These are phyloP conservation scores for Trichoderma sp. DNA, from an alignment of 2,329 filamentous ascomycete genomes.

Conservation along the genomic window DNA sequence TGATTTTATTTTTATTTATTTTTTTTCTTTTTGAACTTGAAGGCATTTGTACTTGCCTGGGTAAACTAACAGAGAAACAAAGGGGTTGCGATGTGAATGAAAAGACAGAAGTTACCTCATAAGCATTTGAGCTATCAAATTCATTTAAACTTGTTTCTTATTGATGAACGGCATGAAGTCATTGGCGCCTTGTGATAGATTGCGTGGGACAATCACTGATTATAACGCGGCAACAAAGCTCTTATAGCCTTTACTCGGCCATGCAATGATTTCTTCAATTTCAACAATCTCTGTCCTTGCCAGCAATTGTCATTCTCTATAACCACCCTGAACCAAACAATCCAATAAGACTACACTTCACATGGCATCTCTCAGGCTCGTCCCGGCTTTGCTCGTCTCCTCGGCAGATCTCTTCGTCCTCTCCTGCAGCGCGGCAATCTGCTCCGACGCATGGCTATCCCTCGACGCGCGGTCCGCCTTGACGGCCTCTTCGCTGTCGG, in stretches of 20 bases:
- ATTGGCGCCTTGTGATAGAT: background rate
- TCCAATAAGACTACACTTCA: background rate
- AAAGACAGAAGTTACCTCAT: background rate
- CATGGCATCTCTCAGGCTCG: constrained; percentile 44
- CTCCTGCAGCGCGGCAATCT: constrained; percentile 56
- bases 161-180: background rate
- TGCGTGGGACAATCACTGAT: background rate
- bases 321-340: background rate
- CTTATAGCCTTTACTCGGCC: background rate
- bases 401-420: constrained; percentile 56
- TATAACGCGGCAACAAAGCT: background rate
- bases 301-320: background rate
- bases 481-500: constrained; percentile 76
- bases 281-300: background rate
- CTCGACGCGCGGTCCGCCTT: constrained; percentile 59
- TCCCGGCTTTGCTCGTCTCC: constrained; percentile 50
- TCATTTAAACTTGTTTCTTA: background rate
- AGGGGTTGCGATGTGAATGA: no score
- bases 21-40: background rate
- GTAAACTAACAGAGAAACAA: no score
- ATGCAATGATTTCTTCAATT: background rate
- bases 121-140: background rate
- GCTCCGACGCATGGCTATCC: constrained; percentile 36
- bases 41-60: no score
- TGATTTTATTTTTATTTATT: background rate